Conservation (phyloP, 139 green algal genomes). For the Chlamydomonas urium region DNA sequence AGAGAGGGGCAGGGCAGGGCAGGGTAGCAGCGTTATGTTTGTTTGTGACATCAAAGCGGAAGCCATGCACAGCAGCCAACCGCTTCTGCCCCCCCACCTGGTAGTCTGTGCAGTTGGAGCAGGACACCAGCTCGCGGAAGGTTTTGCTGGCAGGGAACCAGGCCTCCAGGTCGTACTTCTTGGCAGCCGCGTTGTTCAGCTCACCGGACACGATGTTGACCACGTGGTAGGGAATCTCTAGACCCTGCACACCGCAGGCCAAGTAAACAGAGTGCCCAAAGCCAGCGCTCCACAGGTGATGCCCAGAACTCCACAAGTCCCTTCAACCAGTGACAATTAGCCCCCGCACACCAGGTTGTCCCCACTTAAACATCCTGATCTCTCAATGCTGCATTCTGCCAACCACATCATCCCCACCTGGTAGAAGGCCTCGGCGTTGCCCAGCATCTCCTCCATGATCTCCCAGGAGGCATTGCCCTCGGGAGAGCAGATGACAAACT, state of each 20-base stretch:
- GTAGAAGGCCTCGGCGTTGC: conserved; percentile 82
- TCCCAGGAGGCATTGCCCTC: conserved; percentile 86
- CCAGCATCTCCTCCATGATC: conserved; percentile 95
- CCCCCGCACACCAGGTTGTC: background rate
- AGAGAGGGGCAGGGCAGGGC: background rate
- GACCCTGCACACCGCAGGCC: too few relatives aligned
- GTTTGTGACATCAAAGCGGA: too few relatives aligned
- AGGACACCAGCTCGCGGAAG: conserved; percentile 95
- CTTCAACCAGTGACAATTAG: too few relatives aligned
- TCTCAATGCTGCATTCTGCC: too few relatives aligned
- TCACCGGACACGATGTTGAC: conserved; percentile 97
- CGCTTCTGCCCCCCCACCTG: conserved; percentile 45
- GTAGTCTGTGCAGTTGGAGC: conserved; percentile 97
- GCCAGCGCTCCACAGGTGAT: too few relatives aligned
- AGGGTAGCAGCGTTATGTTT: too few relatives aligned
- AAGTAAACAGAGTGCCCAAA: too few relatives aligned
- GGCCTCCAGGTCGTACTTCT: conserved; percentile 97
- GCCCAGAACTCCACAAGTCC: too few relatives aligned
- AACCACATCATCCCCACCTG: conserved; percentile 36
- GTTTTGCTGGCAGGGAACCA: conserved; percentile 93
- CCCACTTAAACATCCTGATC: background rate
- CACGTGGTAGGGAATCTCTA: conserved; percentile 88
- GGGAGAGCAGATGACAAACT: conserved; percentile 89
- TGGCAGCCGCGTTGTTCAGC: conserved; percentile 96
- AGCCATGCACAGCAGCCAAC: conserved; percentile 1